Evolutionary conservation across 768 basidiomycete genomes (phyloP), one percentile per base, ranked within the genome.

Genomic region (Royoungia palumana): DNA sequence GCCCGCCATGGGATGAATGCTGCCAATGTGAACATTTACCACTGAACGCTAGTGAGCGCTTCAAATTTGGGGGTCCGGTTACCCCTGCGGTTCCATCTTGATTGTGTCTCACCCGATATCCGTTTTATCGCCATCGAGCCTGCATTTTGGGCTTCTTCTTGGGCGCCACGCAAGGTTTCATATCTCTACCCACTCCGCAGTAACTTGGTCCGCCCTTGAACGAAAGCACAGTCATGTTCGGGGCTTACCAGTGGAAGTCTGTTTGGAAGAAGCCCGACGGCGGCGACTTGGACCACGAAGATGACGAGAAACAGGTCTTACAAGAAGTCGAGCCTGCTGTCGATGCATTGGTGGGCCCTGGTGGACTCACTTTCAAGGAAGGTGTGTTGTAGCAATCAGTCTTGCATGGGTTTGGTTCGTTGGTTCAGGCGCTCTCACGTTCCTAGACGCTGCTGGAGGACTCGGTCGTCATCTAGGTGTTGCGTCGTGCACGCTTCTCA

Each of bases 401-500:
- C 24, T 20, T 43, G 39, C 3, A 19, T 16, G 11, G 10, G 16
- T 17, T 20, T 12, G 12, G 9, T 16, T 35, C 10, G 4, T 19
- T 6, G 8, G 24, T n/a, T 19, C n/a, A 37, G n/a, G 13, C n/a
- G n/a, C n/a, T n/a, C n/a, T 19, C 11, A 0, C 8, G 6, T 30
- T 24, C 14, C 8, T 46, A 78, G 79, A 75, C 54, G 63, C 72
- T 11, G 74, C 76, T 12, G 80, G 79, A 17, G 80, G 80, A 9
- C 76, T 80, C 64, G 79, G 80, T 4, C 72, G 78, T 35, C 79
- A 81, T 55, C 66, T 81, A 1, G 79, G 79, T 12, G 72, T 80
- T 6, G 71, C 75, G 48, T 76, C 74, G 34, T 81, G 78, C 47
- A 81, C 78, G 1, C 70, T 81, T 55, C 64, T 79, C 21, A 79